phyloP scores from a whole-genome alignment of 2,329 filamentous ascomycete genomes.

The Atkinsonella texensis region DNA sequence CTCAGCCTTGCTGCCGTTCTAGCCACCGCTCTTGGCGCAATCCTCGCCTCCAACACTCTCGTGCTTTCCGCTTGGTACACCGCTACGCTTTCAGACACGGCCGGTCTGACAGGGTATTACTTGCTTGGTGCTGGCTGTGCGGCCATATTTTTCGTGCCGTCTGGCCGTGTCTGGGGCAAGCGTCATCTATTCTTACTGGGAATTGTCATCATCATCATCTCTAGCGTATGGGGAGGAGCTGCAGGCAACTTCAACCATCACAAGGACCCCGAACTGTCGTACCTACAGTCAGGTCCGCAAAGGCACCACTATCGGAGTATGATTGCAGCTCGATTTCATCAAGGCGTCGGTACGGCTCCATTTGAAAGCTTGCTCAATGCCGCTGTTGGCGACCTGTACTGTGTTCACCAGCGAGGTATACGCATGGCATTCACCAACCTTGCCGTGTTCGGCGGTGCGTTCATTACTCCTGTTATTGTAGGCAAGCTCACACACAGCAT shows the following conservation, averaged over 20 bases:
- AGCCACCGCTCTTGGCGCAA: slow-evolving; percentile 70
- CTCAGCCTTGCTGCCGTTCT: slow-evolving; percentile 74
- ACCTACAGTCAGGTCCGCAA: slow-evolving; percentile 2
- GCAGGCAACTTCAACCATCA: slow-evolving; percentile 31
- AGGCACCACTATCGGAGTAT: slow-evolving; percentile 53
- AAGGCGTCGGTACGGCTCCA: slow-evolving; percentile 76
- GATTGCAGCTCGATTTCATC: slow-evolving; percentile 67
- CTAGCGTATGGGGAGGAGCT: slow-evolving; percentile 67
- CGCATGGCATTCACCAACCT: slow-evolving; percentile 71
- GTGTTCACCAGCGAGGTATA: slow-evolving; percentile 70
- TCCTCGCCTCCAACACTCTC: slow-evolving; percentile 80
- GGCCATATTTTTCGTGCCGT: slow-evolving; percentile 77
- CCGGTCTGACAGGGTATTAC: slow-evolving; percentile 77
- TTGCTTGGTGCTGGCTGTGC: slow-evolving; percentile 71
- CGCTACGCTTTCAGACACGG: slow-evolving; percentile 59
- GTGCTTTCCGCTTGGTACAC: slow-evolving; percentile 58
- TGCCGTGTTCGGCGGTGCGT: slow-evolving; percentile 43
- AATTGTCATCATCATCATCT: slow-evolving; percentile 58
- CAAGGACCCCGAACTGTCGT: slow-evolving; percentile 1
- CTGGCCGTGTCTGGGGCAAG: slow-evolving; percentile 84
- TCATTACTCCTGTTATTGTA: slow-evolving; percentile 74
- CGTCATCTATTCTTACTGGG: slow-evolving; percentile 77
- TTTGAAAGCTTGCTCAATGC: slow-evolving; percentile 88
- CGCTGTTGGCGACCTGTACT: slow-evolving; percentile 80
- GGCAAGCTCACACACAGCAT: slow-evolving; percentile 70